Percentiles rank a stretch among this genome's conserved stretches.
Conservation (phyloP, 495 filamentous ascomycete genomes). For the Evernia prunastri region DNA sequence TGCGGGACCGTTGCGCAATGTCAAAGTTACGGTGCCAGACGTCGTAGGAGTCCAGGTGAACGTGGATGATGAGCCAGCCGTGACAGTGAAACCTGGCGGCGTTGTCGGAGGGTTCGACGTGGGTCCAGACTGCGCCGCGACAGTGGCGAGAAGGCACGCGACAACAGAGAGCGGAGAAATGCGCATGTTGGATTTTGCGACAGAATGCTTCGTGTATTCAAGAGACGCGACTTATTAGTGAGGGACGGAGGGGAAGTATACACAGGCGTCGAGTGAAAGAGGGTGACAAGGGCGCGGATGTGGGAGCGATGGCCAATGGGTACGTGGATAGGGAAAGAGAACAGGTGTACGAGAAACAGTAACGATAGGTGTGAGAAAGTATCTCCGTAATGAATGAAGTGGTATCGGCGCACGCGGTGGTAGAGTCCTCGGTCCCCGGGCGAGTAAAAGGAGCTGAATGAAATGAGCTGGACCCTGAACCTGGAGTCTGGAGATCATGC, state of each 20-base stretch:
- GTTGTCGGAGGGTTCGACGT: conserved; percentile 50
- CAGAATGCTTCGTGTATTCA: not conserved
- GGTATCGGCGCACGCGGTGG: not conserved
- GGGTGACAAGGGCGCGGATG: not conserved
- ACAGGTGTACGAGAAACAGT: not conserved
- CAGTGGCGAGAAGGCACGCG: conserved; percentile 37
- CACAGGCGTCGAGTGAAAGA: not conserved
- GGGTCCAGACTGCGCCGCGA: conserved; percentile 29
- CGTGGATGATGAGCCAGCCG: conserved; percentile 44
- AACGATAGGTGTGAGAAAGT: not conserved
- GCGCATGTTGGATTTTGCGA: conserved; percentile 38
- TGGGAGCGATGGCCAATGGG: not conserved
- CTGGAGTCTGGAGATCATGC: not conserved
- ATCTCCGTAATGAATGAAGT: not conserved
- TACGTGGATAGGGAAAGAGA: not conserved
- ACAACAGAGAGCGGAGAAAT: conserved; percentile 33
- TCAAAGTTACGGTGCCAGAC: conserved; percentile 46
- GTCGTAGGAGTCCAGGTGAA: conserved; percentile 52
- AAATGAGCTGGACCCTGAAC: conserved; percentile 2
- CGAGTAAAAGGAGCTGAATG: no score
- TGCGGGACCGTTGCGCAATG: conserved; percentile 45
- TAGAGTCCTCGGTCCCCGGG: no score
- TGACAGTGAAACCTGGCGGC: conserved; percentile 43
- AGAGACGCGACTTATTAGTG: not conserved
- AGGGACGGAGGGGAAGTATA: not conserved